A percentile compares a stretch with the other conserved stretches of the same genome.
Evolutionary conservation across 2,329 filamentous ascomycete genomes (phyloP).

Genomic region (Diaporthe citrichinensis): DNA sequence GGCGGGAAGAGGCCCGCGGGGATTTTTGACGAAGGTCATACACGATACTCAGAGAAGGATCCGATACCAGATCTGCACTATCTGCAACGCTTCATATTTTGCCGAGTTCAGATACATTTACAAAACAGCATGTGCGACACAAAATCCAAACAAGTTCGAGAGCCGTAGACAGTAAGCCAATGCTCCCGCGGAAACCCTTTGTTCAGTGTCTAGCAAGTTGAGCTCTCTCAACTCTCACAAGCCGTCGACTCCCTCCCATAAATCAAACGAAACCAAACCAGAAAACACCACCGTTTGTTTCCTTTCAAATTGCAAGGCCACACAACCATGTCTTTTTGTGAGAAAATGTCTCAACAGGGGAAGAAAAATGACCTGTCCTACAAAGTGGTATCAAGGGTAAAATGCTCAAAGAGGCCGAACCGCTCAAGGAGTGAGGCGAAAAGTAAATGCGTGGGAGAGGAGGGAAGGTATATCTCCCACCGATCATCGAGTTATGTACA

Average conservation of each 20-base stretch:
- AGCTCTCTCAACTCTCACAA: not conserved
- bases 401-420: constrained; percentile 31
- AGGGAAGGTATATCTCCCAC: not conserved
- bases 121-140: not conserved
- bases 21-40: not conserved
- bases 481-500: constrained; percentile 29
- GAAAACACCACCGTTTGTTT: constrained; percentile 1
- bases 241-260: not conserved
- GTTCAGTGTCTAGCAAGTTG: not conserved
- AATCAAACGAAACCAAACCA: constrained; percentile 11
- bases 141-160: not conserved
- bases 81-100: not conserved
- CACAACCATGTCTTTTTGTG: constrained; percentile 9
- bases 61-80: not conserved
- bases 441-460: not conserved
- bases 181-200: not conserved
- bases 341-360: not conserved
- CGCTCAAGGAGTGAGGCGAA: constrained; percentile 23
- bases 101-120: constrained; percentile 1
- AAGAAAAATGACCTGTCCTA: not conserved
- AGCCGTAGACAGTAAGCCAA: not conserved
- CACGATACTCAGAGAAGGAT: not conserved
- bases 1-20: not conserved
- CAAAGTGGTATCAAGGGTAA: constrained; percentile 33
- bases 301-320: not conserved